Percentiles rank a stretch among this genome's conserved stretches.
Conservation (phyloP, 148 eudicot genomes). For the Vaccinium myrtillus region DNA sequence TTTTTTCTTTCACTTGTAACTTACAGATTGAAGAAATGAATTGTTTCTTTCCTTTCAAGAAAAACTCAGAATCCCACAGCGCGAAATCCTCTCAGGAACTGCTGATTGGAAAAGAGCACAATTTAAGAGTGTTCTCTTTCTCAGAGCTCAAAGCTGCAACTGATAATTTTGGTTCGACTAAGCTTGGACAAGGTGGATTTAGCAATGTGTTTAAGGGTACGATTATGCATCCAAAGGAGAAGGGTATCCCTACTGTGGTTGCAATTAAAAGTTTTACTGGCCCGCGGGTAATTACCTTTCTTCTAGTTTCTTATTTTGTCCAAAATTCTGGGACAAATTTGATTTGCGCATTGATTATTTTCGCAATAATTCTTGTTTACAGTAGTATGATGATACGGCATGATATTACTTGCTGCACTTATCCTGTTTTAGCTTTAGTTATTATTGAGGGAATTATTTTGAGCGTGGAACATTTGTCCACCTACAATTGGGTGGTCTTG, state of each 20-base stretch:
- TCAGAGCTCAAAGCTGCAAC: conserved; percentile 53
- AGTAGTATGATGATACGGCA: background rate
- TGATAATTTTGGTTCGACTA: conserved; percentile 23
- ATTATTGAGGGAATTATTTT: too few relatives aligned
- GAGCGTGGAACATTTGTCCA: too few relatives aligned
- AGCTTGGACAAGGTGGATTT: conserved; percentile 54
- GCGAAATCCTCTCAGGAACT: conserved; percentile 44
- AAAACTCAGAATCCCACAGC: conserved; percentile 14
- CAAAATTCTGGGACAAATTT: too few relatives aligned
- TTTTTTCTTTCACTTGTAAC: too few relatives aligned
- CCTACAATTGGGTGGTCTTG: too few relatives aligned
- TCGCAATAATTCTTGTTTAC: background rate
- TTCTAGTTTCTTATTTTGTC: background rate
- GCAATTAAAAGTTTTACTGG: conserved; percentile 66
- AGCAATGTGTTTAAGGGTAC: conserved; percentile 59
- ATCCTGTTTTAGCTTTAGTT: background rate
- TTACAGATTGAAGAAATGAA: conserved; percentile 26
- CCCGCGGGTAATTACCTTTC: conserved; percentile 41
- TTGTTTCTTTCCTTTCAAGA: conserved; percentile 38
- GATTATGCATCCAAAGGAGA: conserved; percentile 32
- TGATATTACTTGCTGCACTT: background rate
- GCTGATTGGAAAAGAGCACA: conserved; percentile 37
- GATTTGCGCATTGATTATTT: background rate
- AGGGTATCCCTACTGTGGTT: conserved; percentile 36
- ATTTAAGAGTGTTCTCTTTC: conserved; percentile 45